These are phyloP conservation scores for Amauroascus verrucosus DNA, from an alignment of 2,329 filamentous ascomycete genomes.

Conservation along the genomic window DNA sequence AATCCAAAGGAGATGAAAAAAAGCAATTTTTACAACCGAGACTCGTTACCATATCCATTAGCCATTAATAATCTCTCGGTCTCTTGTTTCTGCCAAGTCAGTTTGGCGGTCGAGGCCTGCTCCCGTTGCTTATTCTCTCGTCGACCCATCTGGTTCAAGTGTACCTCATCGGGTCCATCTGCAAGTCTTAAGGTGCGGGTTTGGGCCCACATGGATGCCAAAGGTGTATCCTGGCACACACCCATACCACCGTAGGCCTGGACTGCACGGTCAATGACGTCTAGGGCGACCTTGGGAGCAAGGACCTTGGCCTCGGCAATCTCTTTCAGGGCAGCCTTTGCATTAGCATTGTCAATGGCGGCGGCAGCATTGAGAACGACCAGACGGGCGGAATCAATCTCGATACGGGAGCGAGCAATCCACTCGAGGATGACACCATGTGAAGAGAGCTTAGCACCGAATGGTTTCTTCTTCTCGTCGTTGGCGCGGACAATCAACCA, in stretches of 20 bases:
- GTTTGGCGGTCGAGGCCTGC: slow-evolving; percentile 34
- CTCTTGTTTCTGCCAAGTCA: slow-evolving; percentile 35
- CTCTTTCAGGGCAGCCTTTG: slow-evolving; percentile 82
- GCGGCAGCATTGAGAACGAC: slow-evolving; percentile 89
- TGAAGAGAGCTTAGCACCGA: slow-evolving; percentile 74
- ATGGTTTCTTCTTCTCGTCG: slow-evolving; percentile 80
- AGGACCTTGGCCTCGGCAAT: slow-evolving; percentile 94
- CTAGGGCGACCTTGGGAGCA: slow-evolving; percentile 68
- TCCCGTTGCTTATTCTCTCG: slow-evolving; percentile 45
- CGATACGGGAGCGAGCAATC: slow-evolving; percentile 82
- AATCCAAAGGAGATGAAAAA: neutral
- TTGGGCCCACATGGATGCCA: slow-evolving; percentile 71
- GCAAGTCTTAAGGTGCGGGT: slow-evolving; percentile 76
- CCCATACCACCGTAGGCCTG: slow-evolving; percentile 87
- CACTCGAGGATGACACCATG: slow-evolving; percentile 94
- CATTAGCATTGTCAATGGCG: slow-evolving; percentile 80
- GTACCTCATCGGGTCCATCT: slow-evolving; percentile 95
- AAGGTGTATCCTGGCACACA: slow-evolving; percentile 85
- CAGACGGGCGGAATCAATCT: slow-evolving; percentile 85
- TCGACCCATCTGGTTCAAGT: slow-evolving; percentile 51
- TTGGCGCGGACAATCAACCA: slow-evolving; percentile 94
- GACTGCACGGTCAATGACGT: slow-evolving; percentile 86
- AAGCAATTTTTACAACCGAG: slow-evolving; percentile 8
- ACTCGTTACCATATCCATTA: slow-evolving; percentile 26
- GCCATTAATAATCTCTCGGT: slow-evolving; percentile 30